Base-by-base conservation (phyloP, 1,284 basidiomycete genomes). In the Melampsora occidentalis region DNA sequence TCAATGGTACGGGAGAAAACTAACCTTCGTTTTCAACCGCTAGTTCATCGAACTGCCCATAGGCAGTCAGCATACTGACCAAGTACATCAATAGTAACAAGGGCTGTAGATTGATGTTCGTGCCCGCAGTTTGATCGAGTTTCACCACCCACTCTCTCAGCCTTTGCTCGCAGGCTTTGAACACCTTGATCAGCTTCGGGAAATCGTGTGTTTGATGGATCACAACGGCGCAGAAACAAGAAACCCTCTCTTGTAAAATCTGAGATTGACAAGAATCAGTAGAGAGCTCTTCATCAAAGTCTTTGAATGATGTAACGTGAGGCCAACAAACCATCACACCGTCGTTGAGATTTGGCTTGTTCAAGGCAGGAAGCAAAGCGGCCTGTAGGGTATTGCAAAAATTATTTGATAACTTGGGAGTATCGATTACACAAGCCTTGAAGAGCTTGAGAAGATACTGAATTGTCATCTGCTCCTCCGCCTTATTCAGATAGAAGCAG, bases 361-460 rank as follows among this genome's bases (percentile, higher is more conserved):
- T 86, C 49, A 97, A 90, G 90, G 96, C 93, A 0, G 90, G 91
- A 80, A 96, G 88, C 16, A 97, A 85, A 6, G 89, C 87, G 12
- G 86, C 83, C 77, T 97, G 92, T 20, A 97, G 86, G 66, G 93
- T 91, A 69, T 91, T 88, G 1, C 92, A 92, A 81, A 97, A 94
- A 1, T 88, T 87, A 0, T 91, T 88, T 0, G 94, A 92, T 0
- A 67, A 77, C 83, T 90, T 91, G 0, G 94, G 92, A 89, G 97
- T 90, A 78, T 90, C 86, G 0, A 93, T 92, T 62, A 97, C 89
- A 9, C 90, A 91, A 18, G 87, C 87, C 62, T 90, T 87, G 85
- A 97, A 98, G 66, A 97, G 92, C 78, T 90, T 90, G 35, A 98
- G 86, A 1, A 97, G 83, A 81, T 92, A 91, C 82, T 95, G 93